Percentiles rank a stretch among this genome's conserved stretches.
Evolutionary conservation across 306 rosid genomes (phyloP).

Genomic region (Prunus mongolica): DNA sequence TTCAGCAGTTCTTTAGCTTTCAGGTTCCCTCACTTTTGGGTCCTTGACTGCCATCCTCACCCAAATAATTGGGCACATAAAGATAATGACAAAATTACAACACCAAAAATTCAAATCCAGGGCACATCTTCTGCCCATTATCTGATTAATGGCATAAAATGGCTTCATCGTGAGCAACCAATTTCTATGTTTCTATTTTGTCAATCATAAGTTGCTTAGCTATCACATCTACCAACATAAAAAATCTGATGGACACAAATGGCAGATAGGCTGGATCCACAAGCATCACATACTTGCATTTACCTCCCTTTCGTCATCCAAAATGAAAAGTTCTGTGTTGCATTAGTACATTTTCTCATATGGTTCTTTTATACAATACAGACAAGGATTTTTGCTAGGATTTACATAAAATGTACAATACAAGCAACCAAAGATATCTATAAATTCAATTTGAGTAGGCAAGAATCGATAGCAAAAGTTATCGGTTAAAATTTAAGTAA

Average conservation of each 20-base stretch:
- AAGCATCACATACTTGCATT: neutral
- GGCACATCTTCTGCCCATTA: neutral
- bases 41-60: too few species aligned
- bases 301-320: neutral
- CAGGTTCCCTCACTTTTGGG: too few species aligned
- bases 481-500: neutral
- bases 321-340: neutral
- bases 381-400: neutral
- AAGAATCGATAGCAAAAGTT: neutral
- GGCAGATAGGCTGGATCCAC: neutral
- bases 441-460: neutral
- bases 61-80: too few species aligned
- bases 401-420: neutral
- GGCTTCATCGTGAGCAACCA: neutral
- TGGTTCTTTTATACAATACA: neutral
- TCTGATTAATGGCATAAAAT: neutral
- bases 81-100: too few species aligned
- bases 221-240: neutral
- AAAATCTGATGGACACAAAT: neutral
- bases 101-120: neutral
- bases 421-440: neutral
- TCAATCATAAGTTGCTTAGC: neutral
- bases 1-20: too few species aligned
- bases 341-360: neutral
- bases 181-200: neutral